A percentile compares a stretch with the other conserved stretches of the same genome.
These are phyloP conservation scores for Neonectria sp. DNA, from an alignment of 2,329 filamentous ascomycete genomes.

Conservation along the genomic window DNA sequence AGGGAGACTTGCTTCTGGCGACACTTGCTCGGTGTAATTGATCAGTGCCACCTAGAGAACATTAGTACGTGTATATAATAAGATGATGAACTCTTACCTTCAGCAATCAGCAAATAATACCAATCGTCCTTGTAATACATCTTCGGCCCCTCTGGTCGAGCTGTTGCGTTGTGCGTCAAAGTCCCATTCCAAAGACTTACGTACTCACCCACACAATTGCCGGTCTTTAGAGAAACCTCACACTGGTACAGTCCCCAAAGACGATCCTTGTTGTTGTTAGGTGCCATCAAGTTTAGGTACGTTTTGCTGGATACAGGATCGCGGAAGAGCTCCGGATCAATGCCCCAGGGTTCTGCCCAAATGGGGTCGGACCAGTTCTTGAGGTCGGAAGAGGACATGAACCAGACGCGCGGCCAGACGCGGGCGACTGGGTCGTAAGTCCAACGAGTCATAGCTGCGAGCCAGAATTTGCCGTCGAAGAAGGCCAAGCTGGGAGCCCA, in stretches of 20 bases:
- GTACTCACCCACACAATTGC: slow-evolving; percentile 39
- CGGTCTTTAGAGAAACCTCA: slow-evolving; percentile 38
- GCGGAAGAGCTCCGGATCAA: slow-evolving; percentile 32
- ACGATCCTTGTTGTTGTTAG: slow-evolving; percentile 42
- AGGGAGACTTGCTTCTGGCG: slow-evolving; percentile 7
- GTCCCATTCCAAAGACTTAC: slow-evolving; percentile 44
- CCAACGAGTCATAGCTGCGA: slow-evolving; percentile 51
- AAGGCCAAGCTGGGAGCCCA: slow-evolving; percentile 27
- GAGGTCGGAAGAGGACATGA: slow-evolving; percentile 43
- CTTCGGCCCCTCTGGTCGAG: slow-evolving; percentile 39
- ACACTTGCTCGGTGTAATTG: slow-evolving; percentile 15
- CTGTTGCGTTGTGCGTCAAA: slow-evolving; percentile 26
- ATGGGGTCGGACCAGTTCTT: slow-evolving; percentile 27
- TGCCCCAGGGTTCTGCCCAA: slow-evolving; percentile 31
- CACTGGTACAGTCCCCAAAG: slow-evolving; percentile 45
- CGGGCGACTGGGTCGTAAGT: slow-evolving; percentile 55
- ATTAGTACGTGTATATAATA: background rate
- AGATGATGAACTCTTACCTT: background rate
- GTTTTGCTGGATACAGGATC: slow-evolving; percentile 33
- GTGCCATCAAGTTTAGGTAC: slow-evolving; percentile 42
- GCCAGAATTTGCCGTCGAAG: slow-evolving; percentile 23
- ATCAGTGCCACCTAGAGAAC: slow-evolving; percentile 13
- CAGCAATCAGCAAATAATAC: slow-evolving; percentile 22
- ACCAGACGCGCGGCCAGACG: slow-evolving; percentile 51
- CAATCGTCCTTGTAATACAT: slow-evolving; percentile 28